Conservation (phyloP, 306 rosid species). For the Inga leiocalycina region DNA sequence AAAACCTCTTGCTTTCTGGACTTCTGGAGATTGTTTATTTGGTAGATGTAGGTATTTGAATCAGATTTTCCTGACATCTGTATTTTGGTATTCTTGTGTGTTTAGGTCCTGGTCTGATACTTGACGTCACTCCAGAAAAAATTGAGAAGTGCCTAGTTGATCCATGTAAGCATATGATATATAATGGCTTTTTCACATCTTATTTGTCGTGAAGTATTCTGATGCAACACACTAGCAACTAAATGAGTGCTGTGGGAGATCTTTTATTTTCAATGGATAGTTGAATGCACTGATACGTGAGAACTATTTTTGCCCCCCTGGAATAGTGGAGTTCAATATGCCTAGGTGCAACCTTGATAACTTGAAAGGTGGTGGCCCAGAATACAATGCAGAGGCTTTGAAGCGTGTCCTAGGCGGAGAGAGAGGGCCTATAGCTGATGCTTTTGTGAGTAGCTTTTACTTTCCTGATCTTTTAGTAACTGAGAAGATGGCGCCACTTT, state of each 20-base stretch:
- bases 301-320: neutral
- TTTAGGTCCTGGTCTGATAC: conserved; percentile 87
- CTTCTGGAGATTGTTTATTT: conserved; percentile 16
- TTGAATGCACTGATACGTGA: conserved; percentile 23
- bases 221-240: conserved; percentile 26
- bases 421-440: conserved; percentile 79
- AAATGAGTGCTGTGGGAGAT: conserved; percentile 28
- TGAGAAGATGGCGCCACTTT: neutral
- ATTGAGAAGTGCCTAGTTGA: conserved; percentile 78
- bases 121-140: conserved; percentile 77
- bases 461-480: conserved; percentile 2
- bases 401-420: conserved; percentile 84
- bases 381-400: conserved; percentile 69
- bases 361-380: conserved; percentile 83
- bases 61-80: conserved; percentile 14
- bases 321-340: conserved; percentile 82
- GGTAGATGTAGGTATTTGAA: conserved; percentile 16
- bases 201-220: conserved; percentile 11
- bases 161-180: conserved; percentile 71
- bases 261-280: conserved; percentile 25
- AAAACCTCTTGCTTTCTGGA: conserved; percentile 35
- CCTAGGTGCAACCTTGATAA: conserved; percentile 75
- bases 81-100: neutral
- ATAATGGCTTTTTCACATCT: conserved; percentile 23
- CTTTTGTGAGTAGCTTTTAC: conserved; percentile 63